Evolutionary conservation across 768 basidiomycete species (phyloP).

Genomic region (Sarcodon sp.): DNA sequence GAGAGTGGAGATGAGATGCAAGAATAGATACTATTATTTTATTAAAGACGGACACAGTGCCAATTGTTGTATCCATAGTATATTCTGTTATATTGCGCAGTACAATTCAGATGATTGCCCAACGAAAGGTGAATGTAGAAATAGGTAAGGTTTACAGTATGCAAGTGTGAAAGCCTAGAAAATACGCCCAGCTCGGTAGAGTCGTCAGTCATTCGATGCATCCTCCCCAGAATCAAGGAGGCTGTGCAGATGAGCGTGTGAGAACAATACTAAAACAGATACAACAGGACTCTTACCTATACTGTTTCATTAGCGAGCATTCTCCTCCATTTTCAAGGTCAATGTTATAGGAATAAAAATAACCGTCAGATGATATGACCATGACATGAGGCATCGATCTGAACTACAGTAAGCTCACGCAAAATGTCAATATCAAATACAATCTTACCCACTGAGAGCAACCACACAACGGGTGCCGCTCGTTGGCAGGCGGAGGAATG

Average conservation of each 20-base stretch:
- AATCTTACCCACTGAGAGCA: slow-evolving; percentile 72
- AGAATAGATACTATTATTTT: slow-evolving; percentile 18
- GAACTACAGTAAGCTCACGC: not conserved
- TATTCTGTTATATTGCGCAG: too few species aligned
- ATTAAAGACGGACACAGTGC: not conserved
- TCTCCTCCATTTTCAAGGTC: slow-evolving; percentile 95
- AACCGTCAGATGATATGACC: slow-evolving; percentile 92
- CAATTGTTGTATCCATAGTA: too few species aligned
- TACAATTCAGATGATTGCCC: too few species aligned
- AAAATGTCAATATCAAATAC: not conserved
- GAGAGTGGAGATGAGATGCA: slow-evolving; percentile 57
- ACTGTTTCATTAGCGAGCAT: slow-evolving; percentile 90
- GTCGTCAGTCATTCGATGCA: not conserved
- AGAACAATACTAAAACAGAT: not conserved
- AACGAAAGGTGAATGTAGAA: too few species aligned
- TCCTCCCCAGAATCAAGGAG: slow-evolving; percentile 7
- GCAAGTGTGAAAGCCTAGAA: too few species aligned
- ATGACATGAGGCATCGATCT: slow-evolving; percentile 94
- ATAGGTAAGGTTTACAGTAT: too few species aligned
- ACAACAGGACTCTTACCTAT: slow-evolving; percentile 37
- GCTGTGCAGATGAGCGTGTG: slow-evolving; percentile 1
- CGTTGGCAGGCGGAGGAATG: slow-evolving; percentile 73
- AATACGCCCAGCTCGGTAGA: too few species aligned
- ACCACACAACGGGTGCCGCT: slow-evolving; percentile 76
- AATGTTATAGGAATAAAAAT: slow-evolving; percentile 92